A percentile compares a stretch with the other conserved stretches of the same genome.
Evolutionary conservation across 1,139 yeast genomes (phyloP).

Genomic region (Spencermartinsiella ligniputridi): DNA sequence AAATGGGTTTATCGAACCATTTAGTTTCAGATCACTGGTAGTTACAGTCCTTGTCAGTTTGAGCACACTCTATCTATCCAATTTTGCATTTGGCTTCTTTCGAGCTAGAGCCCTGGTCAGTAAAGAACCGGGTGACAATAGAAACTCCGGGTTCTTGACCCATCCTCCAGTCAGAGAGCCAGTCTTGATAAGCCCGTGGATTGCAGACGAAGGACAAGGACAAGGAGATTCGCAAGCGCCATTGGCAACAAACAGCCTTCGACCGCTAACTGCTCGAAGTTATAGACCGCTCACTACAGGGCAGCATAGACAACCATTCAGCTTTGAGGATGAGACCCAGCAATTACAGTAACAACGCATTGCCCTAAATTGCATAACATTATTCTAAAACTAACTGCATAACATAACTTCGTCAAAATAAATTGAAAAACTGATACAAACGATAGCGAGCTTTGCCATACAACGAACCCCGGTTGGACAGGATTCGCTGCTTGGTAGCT

Average conservation of each 20-base stretch:
- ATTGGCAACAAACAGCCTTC: too few relatives aligned
- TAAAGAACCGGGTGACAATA: not conserved
- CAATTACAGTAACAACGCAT: too few relatives aligned
- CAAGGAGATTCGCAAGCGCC: too few relatives aligned
- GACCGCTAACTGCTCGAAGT: too few relatives aligned
- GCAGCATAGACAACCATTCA: too few relatives aligned
- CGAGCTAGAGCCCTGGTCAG: slow-evolving; percentile 20
- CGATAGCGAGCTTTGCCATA: slow-evolving; percentile 13
- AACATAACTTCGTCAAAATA: slow-evolving; percentile 5
- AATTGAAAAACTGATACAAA: slow-evolving; percentile 8
- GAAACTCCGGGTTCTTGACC: not conserved
- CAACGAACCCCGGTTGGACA: slow-evolving; percentile 3
- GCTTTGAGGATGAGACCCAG: too few relatives aligned
- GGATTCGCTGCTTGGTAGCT: slow-evolving; percentile 6
- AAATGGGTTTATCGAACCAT: slow-evolving; percentile 66
- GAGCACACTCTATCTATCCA: slow-evolving; percentile 37
- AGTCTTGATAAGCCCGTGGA: too few relatives aligned
- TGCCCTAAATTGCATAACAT: too few relatives aligned
- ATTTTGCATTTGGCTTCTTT: slow-evolving; percentile 41
- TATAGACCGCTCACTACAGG: too few relatives aligned
- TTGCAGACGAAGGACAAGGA: too few relatives aligned
- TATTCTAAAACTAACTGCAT: too few relatives aligned
- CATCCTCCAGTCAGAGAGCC: not conserved
- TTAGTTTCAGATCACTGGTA: slow-evolving; percentile 61
- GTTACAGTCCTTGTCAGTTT: slow-evolving; percentile 38